These are phyloP conservation scores for Neoboletus magnificus DNA, from an alignment of 768 basidiomycete species.

Conservation along the genomic window DNA sequence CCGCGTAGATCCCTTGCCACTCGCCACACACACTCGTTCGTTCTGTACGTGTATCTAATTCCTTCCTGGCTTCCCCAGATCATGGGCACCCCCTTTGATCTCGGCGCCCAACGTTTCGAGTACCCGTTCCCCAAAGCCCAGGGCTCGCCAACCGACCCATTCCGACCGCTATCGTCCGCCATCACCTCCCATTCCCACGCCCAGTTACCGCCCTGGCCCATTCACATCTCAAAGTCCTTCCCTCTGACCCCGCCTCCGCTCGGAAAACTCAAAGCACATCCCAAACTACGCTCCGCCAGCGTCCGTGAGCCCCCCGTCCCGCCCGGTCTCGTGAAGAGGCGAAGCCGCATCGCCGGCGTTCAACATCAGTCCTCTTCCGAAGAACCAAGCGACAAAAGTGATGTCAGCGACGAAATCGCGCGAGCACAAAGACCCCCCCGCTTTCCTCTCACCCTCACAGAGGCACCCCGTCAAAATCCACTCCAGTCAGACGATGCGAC, in stretches of 20 bases:
- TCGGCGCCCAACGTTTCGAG: conserved; percentile 32
- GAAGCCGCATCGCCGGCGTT: conserved; percentile 20
- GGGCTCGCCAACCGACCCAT: conserved; percentile 28
- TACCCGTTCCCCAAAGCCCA: conserved; percentile 32
- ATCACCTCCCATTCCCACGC: conserved; percentile 22
- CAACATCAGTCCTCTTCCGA: conserved; percentile 28
- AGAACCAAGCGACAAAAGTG: conserved; percentile 29
- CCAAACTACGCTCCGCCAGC: conserved; percentile 27
- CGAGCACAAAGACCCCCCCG: conserved; percentile 11
- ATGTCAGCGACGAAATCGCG: conserved; percentile 18
- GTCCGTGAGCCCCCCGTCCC: conserved; percentile 32
- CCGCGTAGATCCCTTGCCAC: conserved; percentile 7
- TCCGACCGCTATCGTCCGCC: conserved; percentile 22
- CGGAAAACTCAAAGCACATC: conserved; percentile 26
- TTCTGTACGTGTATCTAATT: neutral
- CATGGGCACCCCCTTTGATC: conserved; percentile 34
- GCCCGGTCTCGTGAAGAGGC: conserved; percentile 29
- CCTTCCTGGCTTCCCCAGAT: conserved; percentile 18
- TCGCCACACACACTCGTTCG: neutral
- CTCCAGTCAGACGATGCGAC: neutral
- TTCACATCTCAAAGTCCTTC: conserved; percentile 30
- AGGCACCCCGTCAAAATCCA: neutral
- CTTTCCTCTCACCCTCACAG: neutral
- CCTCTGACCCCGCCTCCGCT: conserved; percentile 30
- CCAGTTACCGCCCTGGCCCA: conserved; percentile 25